These are phyloP conservation scores for Hippophae gyantsensis DNA, from an alignment of 306 rosid genomes.

Conservation along the genomic window DNA sequence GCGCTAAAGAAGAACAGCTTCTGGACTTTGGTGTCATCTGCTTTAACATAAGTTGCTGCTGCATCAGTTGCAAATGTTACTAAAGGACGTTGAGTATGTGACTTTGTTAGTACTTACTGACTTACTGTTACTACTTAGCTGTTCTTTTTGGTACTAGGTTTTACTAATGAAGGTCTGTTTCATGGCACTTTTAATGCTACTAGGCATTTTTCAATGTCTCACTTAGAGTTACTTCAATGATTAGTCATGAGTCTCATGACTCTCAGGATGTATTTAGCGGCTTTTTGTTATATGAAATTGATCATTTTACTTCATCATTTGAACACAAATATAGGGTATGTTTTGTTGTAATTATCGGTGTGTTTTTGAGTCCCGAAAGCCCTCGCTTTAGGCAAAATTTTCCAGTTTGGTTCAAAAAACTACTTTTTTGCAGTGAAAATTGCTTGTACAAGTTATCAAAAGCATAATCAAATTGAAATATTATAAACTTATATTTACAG, in stretches of 20 bases:
- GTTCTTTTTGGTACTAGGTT: constrained; percentile 13
- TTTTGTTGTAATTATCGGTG: no score
- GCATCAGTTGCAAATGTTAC: constrained; percentile 55
- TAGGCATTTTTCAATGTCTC: constrained; percentile 12
- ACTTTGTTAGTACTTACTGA: constrained; percentile 12
- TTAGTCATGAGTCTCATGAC: constrained; percentile 6
- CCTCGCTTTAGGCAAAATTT: no score
- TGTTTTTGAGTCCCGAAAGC: no score
- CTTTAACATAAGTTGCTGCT: constrained; percentile 55
- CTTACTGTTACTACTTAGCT: constrained; percentile 11
- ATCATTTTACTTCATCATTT: no score
- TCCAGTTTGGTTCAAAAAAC: no score
- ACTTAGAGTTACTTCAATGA: constrained; percentile 16
- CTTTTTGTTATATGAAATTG: background rate
- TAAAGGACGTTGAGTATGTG: constrained; percentile 43
- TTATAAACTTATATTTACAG: no score
- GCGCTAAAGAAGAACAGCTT: constrained; percentile 47
- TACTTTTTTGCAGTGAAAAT: no score
- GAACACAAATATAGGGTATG: no score
- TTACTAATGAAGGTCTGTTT: constrained; percentile 18
- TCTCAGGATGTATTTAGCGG: constrained; percentile 4
- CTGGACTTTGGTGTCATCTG: constrained; percentile 57
- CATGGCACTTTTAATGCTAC: constrained; percentile 12
- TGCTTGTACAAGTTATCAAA: no score
- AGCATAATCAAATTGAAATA: no score